Evolutionary conservation across 495 filamentous ascomycete genomes (phyloP).

Genomic region (Stereocaulon alpinum): DNA sequence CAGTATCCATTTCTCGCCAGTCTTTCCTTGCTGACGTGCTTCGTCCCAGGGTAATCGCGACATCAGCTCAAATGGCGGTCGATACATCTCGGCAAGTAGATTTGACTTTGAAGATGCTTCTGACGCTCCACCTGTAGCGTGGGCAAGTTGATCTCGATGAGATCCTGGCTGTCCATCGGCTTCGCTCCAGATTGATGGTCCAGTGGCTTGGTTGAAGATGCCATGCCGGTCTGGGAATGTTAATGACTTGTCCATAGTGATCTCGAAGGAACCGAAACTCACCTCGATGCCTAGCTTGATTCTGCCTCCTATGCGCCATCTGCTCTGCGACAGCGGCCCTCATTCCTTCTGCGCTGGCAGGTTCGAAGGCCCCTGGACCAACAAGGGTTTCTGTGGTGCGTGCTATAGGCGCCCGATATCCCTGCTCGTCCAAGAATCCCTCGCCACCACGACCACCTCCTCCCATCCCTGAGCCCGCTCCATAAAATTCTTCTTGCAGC

Average conservation of each 20-base stretch:
- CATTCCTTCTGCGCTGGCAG: slow-evolving; percentile 47
- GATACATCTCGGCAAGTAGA: slow-evolving; percentile 78
- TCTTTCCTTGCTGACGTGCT: slow-evolving; percentile 73
- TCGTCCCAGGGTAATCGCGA: slow-evolving; percentile 61
- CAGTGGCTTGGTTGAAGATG: slow-evolving; percentile 74
- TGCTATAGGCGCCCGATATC: slow-evolving; percentile 80
- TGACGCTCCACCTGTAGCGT: slow-evolving; percentile 63
- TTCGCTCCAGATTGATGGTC: slow-evolving; percentile 66
- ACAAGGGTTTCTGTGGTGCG: slow-evolving; percentile 86
- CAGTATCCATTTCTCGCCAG: slow-evolving; percentile 82
- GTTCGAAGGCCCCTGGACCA: slow-evolving; percentile 50
- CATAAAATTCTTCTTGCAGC: slow-evolving; percentile 85
- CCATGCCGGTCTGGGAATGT: slow-evolving; percentile 44
- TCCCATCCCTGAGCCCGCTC: slow-evolving; percentile 33
- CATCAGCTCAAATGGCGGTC: slow-evolving; percentile 85
- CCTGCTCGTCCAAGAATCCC: slow-evolving; percentile 40
- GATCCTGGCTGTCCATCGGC: slow-evolving; percentile 29
- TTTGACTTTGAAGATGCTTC: slow-evolving; percentile 58
- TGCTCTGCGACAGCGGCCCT: slow-evolving; percentile 56
- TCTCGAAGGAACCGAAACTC: slow-evolving; percentile 13
- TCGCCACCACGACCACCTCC: slow-evolving; percentile 20
- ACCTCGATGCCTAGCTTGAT: slow-evolving; percentile 33
- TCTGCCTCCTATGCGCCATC: slow-evolving; percentile 43
- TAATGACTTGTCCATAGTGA: slow-evolving; percentile 6
- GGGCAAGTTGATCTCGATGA: slow-evolving; percentile 43